Base-by-base conservation (phyloP, 257 asterid genomes). In the Lycium barbarum region DNA sequence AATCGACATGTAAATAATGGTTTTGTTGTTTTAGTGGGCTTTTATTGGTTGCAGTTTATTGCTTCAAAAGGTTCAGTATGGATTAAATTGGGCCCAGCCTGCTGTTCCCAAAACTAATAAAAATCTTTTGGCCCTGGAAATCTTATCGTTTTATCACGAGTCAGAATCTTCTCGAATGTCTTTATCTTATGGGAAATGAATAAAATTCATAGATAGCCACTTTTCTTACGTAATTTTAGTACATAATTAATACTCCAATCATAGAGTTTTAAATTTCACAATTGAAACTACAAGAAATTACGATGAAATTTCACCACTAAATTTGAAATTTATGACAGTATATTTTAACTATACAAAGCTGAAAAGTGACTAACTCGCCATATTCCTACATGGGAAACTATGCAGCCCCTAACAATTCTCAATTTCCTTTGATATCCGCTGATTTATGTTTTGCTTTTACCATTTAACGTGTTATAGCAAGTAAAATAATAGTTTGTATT, bases 61-160 rank as follows among this genome's bases (percentile, higher is more conserved):
- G 51, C 8, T 7, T 66, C 17, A 54, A 54, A 54, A 17, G 59
- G 18, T 1, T 67, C 22, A 67, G 49, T 22, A 0, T 7, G 74
- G 1, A 49, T 67, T 67, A 35, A 67, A 67, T 67, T 67, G 74
- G 74, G 74, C 74, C 74, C 6, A 14, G 74, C 74, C 20, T 66
- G 49, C 74, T 35, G 1, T 33, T 65, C 12, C 72, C 45, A 33
- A 65, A 11, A 63, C 7, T 20, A 63, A 10, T 54, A 54, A 54
- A 54, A 54, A 17, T 57, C 22, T 15, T 57, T 58, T 66, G 73
- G 73, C 5, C 73, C 73, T 33, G 47, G 45, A 66, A 66, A 33
- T 66, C 2, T 66, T 12, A 66, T 33, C 15, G 57, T 1, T 10
- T 51, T 51, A 9, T 51, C 57, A 51, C 3, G 57, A 51, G 57